Base-by-base conservation (phyloP, 2,329 filamentous ascomycete genomes). In the Sphaerostilbella broomeana region DNA sequence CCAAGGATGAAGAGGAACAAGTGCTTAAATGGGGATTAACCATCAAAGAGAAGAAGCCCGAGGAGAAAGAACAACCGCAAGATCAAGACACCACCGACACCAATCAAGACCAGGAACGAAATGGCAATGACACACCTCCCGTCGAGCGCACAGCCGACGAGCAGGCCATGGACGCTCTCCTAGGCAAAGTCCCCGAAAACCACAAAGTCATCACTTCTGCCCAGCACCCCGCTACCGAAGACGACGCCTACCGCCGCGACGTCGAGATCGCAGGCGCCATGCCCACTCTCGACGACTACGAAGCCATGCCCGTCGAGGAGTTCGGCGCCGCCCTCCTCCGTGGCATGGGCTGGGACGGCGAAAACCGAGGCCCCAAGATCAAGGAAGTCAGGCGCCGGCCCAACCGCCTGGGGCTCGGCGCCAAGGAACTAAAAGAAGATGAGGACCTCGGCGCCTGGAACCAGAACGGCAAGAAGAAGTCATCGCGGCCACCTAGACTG, bases 291-390 rank as follows among this genome's bases (percentile, higher is more conserved):
- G 84, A 86, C 22, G 86, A 92, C 53, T 97, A 97, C 63, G 82
- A 84, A 43, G 80, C 83, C 10, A 83, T 95, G 46, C 90, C 92
- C 0, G 87, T 97, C 12, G 90, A 95, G 51, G 88, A 95, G 52
- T 98, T 97, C 49, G 92, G 92, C 6, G 84, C 88, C 13, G 88
- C 89, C 1, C 71, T 97, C 47, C 72, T 98, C 24, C 79, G 89
- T 21, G 88, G 89, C 8, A 95, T 97, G 85, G 92, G 92, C 7
- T 95, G 90, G 89, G 88, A 95, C 68, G 82, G 64, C 60, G 75
- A 79, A 39, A 67, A 72, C 45, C 64, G 69, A 32, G 72, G 70
- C 2, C 60, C 68, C 3, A 70, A 63, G 31, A 59, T 65, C 5
- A 84, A 84, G 49, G 70, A 79, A 24, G 81, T 77, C 46, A 81